Base-by-base conservation (phyloP, 176 grass and related monocot genomes). In the Triticum timopheevii region DNA sequence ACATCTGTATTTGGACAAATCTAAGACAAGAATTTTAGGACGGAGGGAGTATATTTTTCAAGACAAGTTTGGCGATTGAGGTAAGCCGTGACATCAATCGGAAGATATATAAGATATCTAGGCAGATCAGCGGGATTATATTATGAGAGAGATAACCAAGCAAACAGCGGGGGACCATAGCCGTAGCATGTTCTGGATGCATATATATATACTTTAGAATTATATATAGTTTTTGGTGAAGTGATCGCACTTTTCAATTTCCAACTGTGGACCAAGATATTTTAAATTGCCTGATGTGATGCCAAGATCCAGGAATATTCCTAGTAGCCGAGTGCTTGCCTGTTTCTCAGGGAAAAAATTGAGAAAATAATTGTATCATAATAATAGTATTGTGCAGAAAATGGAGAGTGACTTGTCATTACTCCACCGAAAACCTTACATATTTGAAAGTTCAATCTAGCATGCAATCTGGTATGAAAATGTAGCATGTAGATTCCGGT, bases 61-160 rank as follows among this genome's bases (percentile, higher is more conserved):
- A 30, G 59, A 8, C 9, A 61, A 10, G 4, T 40, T 22, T 56
- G 17, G 54, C 10, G 22, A 85, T 35, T 94, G 92, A 94, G 81
- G 84, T 94, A 88, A 92, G 84, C 71, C 4, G 27, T 94, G 90
- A 94, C 90, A 70, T 94, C 86, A 89, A 89, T 25, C 2, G 39
- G 8, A 78, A 66, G 65, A 47, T 52, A 47, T 52, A 79, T 65
- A 78, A 58, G 65, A 68, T 52, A 79, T 73, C 44, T 83, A 22
- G 13, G 44, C 5, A 24, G 68, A 69, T 28, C 76, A 17, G 59
- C 76, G 71, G 81, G 76, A 80, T 75, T 80, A 76, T 34, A 68
- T 84, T 66, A 82, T 77, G 8, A n/a, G 11, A 78, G 47, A 15
- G 23, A 16, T 17, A 86, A 61, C 73, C 65, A 79, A 35, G 67